phyloP scores from a whole-genome alignment of 768 basidiomycete genomes.

The Auricularia sp. region DNA sequence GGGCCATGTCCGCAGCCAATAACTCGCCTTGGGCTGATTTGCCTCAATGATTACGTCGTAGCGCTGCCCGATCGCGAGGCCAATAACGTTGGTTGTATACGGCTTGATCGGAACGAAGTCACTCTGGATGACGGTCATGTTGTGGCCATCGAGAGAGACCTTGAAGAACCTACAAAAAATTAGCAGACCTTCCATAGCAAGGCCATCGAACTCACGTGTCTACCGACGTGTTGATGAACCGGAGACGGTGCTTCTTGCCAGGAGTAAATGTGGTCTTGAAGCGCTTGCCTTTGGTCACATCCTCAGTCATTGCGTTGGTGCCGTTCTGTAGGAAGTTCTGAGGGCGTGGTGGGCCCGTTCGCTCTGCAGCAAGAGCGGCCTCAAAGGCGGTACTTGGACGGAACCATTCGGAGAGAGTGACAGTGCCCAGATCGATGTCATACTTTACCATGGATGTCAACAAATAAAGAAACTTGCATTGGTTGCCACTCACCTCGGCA shows the following conservation, averaged over 20 bases:
- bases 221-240: conserved; percentile 5
- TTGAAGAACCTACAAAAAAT: background rate
- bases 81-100: background rate
- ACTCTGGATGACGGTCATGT: conserved; percentile 5
- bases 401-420: conserved; percentile 2
- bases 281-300: background rate
- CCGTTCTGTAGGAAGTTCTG: conserved; percentile 1
- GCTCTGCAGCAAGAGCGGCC: background rate
- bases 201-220: background rate
- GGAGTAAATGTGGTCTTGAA: conserved; percentile 4
- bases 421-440: background rate
- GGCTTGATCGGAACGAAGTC: conserved; percentile 2
- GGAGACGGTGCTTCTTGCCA: conserved; percentile 7
- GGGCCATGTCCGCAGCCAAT: background rate
- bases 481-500: background rate
- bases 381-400: background rate
- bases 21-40: background rate
- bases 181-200: background rate
- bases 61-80: conserved; percentile 4
- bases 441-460: background rate
- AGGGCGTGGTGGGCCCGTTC: background rate
- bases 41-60: conserved; percentile 6
- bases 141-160: conserved; percentile 4
- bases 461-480: background rate
- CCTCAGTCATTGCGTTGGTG: background rate